phyloP scores from a whole-genome alignment of 2,329 filamentous ascomycete species.

The Trichoderma sp. region DNA sequence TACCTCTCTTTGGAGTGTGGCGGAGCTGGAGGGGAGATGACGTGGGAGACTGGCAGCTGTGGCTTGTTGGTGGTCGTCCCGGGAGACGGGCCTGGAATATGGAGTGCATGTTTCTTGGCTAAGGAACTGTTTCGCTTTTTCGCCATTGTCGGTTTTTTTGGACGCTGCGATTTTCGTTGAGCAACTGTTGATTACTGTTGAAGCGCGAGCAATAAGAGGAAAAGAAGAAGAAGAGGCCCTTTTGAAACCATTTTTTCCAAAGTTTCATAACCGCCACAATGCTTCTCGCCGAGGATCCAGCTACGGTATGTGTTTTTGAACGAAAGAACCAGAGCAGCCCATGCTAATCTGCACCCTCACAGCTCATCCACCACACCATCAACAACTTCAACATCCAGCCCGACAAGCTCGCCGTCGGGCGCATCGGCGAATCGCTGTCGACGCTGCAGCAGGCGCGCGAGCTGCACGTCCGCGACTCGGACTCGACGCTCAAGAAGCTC shows the following conservation, averaged over 20 bases:
- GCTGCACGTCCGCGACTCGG: conserved; percentile 71
- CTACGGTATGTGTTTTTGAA: conserved; percentile 60
- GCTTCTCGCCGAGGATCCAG: conserved; percentile 92
- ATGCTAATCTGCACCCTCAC: background rate
- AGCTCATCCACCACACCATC: conserved; percentile 91
- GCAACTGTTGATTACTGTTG: background rate
- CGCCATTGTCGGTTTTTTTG: background rate
- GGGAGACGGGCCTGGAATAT: conserved; percentile 1
- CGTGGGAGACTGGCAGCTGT: conserved; percentile 20
- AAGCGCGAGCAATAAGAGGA: background rate
- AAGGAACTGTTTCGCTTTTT: background rate
- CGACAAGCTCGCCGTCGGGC: conserved; percentile 80
- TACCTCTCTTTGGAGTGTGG: background rate
- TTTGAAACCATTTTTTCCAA: background rate
- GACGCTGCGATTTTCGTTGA: background rate
- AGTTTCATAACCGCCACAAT: conserved; percentile 66
- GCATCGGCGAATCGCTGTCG: conserved; percentile 80
- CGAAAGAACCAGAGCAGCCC: background rate
- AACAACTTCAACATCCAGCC: conserved; percentile 92
- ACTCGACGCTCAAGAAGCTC: conserved; percentile 68
- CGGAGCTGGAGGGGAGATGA: background rate
- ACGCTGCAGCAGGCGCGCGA: conserved; percentile 84
- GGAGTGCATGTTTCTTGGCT: background rate
- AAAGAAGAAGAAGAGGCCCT: background rate
- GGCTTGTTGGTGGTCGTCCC: conserved; percentile 25